Base-by-base conservation (phyloP, 106 monocot species). In the Triglochin maritima region DNA sequence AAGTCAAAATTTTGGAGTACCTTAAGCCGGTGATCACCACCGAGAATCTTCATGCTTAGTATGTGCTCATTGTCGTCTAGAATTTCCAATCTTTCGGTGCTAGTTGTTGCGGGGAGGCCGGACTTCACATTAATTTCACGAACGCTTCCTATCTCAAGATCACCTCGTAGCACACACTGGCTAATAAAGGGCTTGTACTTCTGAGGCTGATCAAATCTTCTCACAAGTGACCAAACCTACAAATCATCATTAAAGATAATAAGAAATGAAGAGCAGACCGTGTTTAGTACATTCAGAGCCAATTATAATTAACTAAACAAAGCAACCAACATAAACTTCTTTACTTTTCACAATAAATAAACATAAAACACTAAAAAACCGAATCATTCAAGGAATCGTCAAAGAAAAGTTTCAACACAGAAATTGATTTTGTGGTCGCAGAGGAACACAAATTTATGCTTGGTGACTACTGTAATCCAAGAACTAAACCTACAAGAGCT, bases 1-100 rank as follows among this genome's bases (percentile, higher is more conserved):
- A n/a, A 55, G 3, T 4, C 55, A 10, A n/a, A 55, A 55, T 4
- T 55, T 3, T 3, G 55, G 9, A 2, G 78, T 16, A 79, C 94
- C 89, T 80, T 79, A 9, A 95, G 87, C 47, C 94, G 69, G 73
- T 95, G 94, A 68, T 95, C 94, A 3, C 94, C 94, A 47, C 94
- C 94, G 51, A 95, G 75, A 49, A 95, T 89, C 77, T 70, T 84
- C 71, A 94, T 74, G 60, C 89, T 78, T 57, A 94, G 77, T 7
- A 85, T 82, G 59, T 79, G 89, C 49, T 89, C 79, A 42, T 85
- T 69, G 58, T 94, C 94, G 56, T 94, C 94, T 13, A 95, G 78
- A 41, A 77, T 50, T 74, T 95, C 94, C 68, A 95, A 49, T 43
- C 90, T 57, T 71, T 95, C 94, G 0, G 79, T 87, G 77, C 90